These are phyloP conservation scores for Eimeria necatrix DNA, from an alignment of 169 alveolate genomes.

Conservation along the genomic window DNA sequence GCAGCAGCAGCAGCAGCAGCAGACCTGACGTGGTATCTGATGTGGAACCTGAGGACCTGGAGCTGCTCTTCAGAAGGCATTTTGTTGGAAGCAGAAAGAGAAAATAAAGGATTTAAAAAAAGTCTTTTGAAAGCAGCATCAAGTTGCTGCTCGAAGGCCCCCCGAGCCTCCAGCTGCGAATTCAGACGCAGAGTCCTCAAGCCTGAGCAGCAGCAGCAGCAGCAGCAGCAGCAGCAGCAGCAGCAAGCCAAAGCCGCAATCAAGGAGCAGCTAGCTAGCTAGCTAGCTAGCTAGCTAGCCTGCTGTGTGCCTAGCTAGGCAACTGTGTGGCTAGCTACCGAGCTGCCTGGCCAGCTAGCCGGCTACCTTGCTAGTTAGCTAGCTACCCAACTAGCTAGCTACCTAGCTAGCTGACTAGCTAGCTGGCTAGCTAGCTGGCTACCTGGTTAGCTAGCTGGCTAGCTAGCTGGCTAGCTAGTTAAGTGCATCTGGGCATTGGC, in stretches of 20 bases:
- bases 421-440: too few relatives aligned
- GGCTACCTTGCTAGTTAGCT: too few relatives aligned
- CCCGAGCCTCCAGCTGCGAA: constrained; percentile 16
- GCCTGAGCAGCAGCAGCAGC: background rate
- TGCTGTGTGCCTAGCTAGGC: too few relatives aligned
- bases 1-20: background rate
- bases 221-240: background rate
- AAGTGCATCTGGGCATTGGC: too few relatives aligned
- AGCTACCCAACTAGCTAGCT: too few relatives aligned
- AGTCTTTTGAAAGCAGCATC: constrained; percentile 3
- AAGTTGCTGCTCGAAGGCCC: background rate
- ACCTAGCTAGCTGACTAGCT: too few relatives aligned
- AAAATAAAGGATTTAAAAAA: background rate
- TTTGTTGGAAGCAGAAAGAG: background rate
- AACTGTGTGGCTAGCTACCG: too few relatives aligned
- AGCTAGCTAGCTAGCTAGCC: too few relatives aligned
- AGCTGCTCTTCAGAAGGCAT: background rate
- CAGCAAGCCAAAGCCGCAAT: background rate
- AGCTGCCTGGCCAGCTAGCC: too few relatives aligned
- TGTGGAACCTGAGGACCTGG: constrained; percentile 23
- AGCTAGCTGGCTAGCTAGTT: too few relatives aligned
- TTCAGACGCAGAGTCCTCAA: constrained; percentile 29
- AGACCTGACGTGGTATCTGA: constrained; percentile 45
- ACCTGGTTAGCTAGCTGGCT: too few relatives aligned
- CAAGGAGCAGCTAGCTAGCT: too few relatives aligned